Evolutionary conservation across 805 yeast genomes (phyloP).

Genomic region (Tetrapisispora taiwanensis): DNA sequence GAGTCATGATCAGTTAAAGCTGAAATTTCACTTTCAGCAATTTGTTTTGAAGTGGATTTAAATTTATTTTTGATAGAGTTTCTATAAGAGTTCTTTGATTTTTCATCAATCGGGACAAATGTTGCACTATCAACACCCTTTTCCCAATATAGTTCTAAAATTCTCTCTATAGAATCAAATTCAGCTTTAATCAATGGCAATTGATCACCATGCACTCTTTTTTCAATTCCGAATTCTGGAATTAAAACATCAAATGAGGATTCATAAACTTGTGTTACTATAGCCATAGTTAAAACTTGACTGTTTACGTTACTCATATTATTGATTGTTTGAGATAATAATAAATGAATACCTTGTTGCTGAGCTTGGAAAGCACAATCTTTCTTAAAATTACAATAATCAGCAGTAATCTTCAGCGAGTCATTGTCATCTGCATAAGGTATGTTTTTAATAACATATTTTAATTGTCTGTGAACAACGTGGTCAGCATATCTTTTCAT

Average conservation of each 20-base stretch:
- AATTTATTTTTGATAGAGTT: conserved; percentile 69
- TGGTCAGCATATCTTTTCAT: conserved; percentile 85
- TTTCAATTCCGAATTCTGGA: conserved; percentile 91
- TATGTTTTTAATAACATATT: conserved; percentile 41
- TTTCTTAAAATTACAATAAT: conserved; percentile 89
- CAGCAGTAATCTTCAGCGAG: conserved; percentile 69
- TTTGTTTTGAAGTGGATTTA: conserved; percentile 59
- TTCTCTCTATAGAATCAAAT: conserved; percentile 57
- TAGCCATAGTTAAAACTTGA: conserved; percentile 73
- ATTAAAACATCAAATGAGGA: conserved; percentile 88
- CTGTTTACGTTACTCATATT: conserved; percentile 65
- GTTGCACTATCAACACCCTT: conserved; percentile 87
- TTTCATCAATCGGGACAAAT: conserved; percentile 83
- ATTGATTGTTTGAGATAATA: conserved; percentile 73
- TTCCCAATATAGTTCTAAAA: conserved; percentile 85
- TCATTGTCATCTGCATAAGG: conserved; percentile 49
- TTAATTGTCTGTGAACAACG: conserved; percentile 86
- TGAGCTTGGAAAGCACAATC: conserved; percentile 91
- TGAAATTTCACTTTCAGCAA: conserved; percentile 43
- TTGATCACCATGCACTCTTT: conserved; percentile 95
- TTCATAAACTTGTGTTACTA: conserved; percentile 87
- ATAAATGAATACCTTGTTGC: conserved; percentile 85
- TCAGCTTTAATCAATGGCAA: conserved; percentile 88
- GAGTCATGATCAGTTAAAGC: conserved; percentile 18
- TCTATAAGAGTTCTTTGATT: conserved; percentile 64